Evolutionary conservation across 1,284 basidiomycete genomes (phyloP).

Genomic region (Peniophora sp.): DNA sequence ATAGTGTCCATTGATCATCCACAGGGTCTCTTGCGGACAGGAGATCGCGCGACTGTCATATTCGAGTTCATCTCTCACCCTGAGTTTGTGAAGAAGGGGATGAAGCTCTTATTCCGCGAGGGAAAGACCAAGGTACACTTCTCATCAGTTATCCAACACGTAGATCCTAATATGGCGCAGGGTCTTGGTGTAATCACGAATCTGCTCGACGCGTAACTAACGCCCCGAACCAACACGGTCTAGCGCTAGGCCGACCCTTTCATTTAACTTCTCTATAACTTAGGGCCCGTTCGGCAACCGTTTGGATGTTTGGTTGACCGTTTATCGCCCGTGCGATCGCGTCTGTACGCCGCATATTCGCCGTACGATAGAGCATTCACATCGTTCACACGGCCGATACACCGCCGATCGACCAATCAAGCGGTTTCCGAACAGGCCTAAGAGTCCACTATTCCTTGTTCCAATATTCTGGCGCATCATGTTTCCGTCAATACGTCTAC

Average conservation of each 20-base stretch:
- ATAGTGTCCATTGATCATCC: slow-evolving; percentile 87
- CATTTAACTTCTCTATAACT: background rate
- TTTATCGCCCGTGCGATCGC: too few relatives aligned
- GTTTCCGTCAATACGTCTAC: too few relatives aligned
- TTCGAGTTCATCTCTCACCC: slow-evolving; percentile 90
- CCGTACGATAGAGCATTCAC: too few relatives aligned
- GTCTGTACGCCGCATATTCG: too few relatives aligned
- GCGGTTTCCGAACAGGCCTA: too few relatives aligned
- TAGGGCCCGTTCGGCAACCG: background rate
- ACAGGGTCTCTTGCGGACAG: slow-evolving; percentile 81
- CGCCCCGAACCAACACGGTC: background rate
- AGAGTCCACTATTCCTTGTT: too few relatives aligned
- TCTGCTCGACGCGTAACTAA: slow-evolving; percentile 17
- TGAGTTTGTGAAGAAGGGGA: slow-evolving; percentile 87
- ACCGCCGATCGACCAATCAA: too few relatives aligned
- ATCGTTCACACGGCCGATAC: too few relatives aligned
- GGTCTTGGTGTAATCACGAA: slow-evolving; percentile 29
- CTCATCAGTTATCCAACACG: background rate
- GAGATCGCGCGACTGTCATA: slow-evolving; percentile 82
- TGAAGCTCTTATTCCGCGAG: slow-evolving; percentile 87
- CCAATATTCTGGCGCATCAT: too few relatives aligned
- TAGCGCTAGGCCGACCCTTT: background rate
- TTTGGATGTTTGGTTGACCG: too few relatives aligned
- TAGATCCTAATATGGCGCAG: slow-evolving; percentile 11
- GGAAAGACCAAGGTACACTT: slow-evolving; percentile 81